A percentile compares a stretch with the other conserved stretches of the same genome.
Conservation (phyloP, 2,329 filamentous ascomycete species). For the Colletotrichum brevisporum region DNA sequence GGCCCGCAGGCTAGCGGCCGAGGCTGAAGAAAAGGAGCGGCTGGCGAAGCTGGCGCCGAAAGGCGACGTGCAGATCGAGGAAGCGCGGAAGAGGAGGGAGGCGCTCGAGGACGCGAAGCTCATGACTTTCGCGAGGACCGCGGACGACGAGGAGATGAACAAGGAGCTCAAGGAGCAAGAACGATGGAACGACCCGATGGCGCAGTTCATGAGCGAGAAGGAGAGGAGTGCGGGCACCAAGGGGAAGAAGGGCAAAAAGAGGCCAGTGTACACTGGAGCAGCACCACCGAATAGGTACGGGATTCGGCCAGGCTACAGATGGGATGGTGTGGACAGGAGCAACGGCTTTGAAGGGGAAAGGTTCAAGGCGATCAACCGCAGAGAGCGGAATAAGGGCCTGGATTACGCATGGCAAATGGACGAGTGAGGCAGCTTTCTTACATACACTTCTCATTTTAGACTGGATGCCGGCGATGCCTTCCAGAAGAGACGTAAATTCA, state of each 20-base stretch:
- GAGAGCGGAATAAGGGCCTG: slow-evolving; percentile 81
- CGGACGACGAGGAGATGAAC: slow-evolving; percentile 92
- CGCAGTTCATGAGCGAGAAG: slow-evolving; percentile 77
- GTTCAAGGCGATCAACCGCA: slow-evolving; percentile 88
- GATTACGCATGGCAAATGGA: slow-evolving; percentile 98
- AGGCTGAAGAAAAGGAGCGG: slow-evolving; percentile 78
- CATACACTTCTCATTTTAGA: neutral
- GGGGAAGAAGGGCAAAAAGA: slow-evolving; percentile 53
- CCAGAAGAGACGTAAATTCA: no score
- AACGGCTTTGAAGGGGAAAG: slow-evolving; percentile 95
- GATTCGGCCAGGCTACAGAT: slow-evolving; percentile 91
- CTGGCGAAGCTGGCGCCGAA: slow-evolving; percentile 79
- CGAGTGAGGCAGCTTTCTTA: slow-evolving; percentile 64
- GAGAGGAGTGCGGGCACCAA: slow-evolving; percentile 52
- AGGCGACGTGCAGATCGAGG: slow-evolving; percentile 86
- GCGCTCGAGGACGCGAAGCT: slow-evolving; percentile 84
- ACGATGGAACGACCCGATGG: slow-evolving; percentile 96
- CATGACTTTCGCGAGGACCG: slow-evolving; percentile 83
- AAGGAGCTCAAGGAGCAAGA: slow-evolving; percentile 81
- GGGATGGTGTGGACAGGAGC: slow-evolving; percentile 95
- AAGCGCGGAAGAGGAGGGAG: slow-evolving; percentile 75
- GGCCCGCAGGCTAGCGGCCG: slow-evolving; percentile 74
- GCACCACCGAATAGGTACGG: slow-evolving; percentile 93
- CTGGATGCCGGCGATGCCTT: no score
- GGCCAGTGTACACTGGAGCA: slow-evolving; percentile 82